Conservation (phyloP, 805 yeast genomes). For the Jamesozyma rosinii region DNA sequence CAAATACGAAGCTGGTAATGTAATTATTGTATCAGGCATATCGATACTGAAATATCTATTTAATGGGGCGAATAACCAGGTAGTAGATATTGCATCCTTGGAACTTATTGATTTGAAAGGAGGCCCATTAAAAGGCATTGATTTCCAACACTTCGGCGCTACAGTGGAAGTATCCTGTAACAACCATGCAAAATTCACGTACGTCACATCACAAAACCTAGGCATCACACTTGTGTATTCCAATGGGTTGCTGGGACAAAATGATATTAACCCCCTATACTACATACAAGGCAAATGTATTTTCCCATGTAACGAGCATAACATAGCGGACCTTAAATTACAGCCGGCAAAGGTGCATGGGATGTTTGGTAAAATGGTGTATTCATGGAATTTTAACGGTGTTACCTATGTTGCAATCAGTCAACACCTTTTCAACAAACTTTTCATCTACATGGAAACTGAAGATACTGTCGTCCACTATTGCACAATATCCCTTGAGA, state of each 20-base stretch:
- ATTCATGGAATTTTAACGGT: background rate
- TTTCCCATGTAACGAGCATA: background rate
- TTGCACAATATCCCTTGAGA: too few species aligned
- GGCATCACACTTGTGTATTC: background rate
- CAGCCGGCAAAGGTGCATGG: background rate
- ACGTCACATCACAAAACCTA: background rate
- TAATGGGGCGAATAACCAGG: too few species aligned
- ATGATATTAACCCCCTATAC: too few species aligned
- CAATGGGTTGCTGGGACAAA: too few species aligned
- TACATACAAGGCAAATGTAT: background rate
- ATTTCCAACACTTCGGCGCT: conserved; percentile 37
- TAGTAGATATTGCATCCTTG: too few species aligned
- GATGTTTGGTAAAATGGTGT: background rate
- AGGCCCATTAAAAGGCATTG: too few species aligned
- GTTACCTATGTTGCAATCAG: conserved; percentile 14
- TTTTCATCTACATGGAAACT: conserved; percentile 14
- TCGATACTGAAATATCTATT: background rate
- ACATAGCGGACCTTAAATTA: background rate
- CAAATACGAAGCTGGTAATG: background rate
- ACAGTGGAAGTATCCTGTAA: conserved; percentile 18
- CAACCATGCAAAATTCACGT: too few species aligned
- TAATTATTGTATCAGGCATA: background rate
- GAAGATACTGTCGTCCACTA: conserved; percentile 2
- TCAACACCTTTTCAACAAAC: conserved; percentile 16
- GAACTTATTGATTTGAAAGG: too few species aligned